Percentiles rank a stretch among this genome's conserved stretches.
phyloP scores from a whole-genome alignment of 208 protist genomes.

The Porcisia deanei region DNA sequence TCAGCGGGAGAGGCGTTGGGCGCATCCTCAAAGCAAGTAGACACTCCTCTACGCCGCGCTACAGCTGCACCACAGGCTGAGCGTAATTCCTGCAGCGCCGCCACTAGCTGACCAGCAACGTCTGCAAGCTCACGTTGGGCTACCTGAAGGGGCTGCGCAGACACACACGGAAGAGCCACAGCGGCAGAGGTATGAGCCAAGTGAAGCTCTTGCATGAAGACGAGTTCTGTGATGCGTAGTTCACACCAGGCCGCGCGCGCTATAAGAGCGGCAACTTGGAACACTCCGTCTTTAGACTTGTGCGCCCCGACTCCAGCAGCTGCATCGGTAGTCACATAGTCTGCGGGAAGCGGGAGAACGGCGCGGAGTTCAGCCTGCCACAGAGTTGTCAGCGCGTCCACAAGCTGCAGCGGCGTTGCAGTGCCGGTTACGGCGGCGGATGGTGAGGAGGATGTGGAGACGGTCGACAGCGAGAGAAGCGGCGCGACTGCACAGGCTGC shows the following conservation, averaged over 20 bases:
- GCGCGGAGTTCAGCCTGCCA: slow-evolving; percentile 4
- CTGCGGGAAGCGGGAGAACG: background rate
- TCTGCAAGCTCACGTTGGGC: slow-evolving; percentile 16
- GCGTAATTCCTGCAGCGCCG: slow-evolving; percentile 29
- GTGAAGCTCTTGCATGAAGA: slow-evolving; percentile 25
- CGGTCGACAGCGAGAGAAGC: background rate
- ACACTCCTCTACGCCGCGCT: background rate
- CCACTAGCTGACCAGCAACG: slow-evolving; percentile 17
- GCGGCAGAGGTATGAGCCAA: slow-evolving; percentile 5
- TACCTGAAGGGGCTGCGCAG: background rate
- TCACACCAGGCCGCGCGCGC: slow-evolving; percentile 31
- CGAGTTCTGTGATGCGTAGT: slow-evolving; percentile 24
- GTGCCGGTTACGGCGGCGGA: background rate
- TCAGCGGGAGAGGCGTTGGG: background rate
- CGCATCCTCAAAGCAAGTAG: background rate
- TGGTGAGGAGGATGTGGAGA: background rate
- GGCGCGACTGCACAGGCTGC: slow-evolving; percentile 23
- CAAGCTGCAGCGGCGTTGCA: slow-evolving; percentile 1
- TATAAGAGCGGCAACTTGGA: slow-evolving; percentile 19
- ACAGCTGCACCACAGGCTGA: background rate
- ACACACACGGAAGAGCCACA: background rate
- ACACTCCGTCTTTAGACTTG: background rate
- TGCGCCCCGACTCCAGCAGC: background rate
- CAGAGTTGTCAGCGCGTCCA: slow-evolving; percentile 5
- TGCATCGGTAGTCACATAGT: background rate